Base-by-base conservation (phyloP, 2,329 filamentous ascomycete species). In the Cladosporium sp. region DNA sequence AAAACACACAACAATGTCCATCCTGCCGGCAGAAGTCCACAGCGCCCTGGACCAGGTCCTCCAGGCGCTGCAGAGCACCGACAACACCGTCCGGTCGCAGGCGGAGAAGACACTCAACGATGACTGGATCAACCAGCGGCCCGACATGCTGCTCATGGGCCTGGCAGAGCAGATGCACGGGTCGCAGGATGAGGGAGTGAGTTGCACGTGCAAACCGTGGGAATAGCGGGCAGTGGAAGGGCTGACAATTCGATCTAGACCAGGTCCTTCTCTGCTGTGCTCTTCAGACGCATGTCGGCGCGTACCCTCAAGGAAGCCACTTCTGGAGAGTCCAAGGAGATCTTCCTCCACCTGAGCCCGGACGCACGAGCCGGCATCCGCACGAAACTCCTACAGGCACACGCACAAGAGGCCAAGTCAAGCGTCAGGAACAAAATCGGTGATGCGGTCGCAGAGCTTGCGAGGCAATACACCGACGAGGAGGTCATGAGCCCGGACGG, bases 391-490 rank as follows among this genome's bases (percentile, higher is more conserved):
- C 82, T 97, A 42, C 84, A 92, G 69, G 86, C 85, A 55, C 80
- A 97, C 55, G 85, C 85, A 59, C 81, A 80, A 62, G 94, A 97
- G 77, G 79, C 84, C 20, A 84, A 89, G 62, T 83, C 86, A 62
- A 80, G 84, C 39, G 89, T 96, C 49, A 84, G 94, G 69, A 94
- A 96, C 78, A 99, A 99, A 76, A 89, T 97, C 72, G 94, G 92
- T 67, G 94, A 99, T 76, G 92, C 93, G n/a, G 89, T 97, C 62
- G 94, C 94, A 22, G 94, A 99, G 76, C 82, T 99, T 61, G 94
- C 93, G 45, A 86, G 94, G 69, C 92, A 99, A 78, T 97, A 97
- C 76, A 89, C 90, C 45, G 94, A 97, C 69, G 91, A 89, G 59
- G 47, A 67, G 22, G 67, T 74, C 17, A 59, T 65, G 42, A 62